Evolutionary conservation across 768 basidiomycete species (phyloP).

Genomic region (Mycena albidolilacea): DNA sequence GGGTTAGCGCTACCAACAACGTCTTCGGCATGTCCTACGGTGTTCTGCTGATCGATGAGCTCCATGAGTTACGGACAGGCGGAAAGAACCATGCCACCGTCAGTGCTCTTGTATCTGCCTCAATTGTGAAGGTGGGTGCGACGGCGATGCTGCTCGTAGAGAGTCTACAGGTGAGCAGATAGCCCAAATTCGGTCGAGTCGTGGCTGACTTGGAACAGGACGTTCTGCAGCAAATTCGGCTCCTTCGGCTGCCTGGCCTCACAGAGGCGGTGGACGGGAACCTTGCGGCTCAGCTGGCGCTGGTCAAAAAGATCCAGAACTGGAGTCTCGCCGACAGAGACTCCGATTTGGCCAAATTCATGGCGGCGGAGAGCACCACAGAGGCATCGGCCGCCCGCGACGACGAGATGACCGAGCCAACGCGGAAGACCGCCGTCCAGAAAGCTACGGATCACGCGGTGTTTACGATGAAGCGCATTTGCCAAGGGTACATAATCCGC

Average conservation of each 20-base stretch:
- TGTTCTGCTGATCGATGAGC: neutral
- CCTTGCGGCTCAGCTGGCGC: neutral
- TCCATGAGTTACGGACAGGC: neutral
- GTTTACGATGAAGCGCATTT: too few relatives aligned
- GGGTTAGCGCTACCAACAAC: too few relatives aligned
- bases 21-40: too few relatives aligned
- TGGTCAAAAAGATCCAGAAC: neutral
- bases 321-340: neutral
- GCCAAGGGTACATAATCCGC: neutral
- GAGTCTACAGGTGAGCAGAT: neutral
- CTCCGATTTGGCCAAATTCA: neutral
- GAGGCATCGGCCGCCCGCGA: neutral
- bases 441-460: neutral
- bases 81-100: neutral
- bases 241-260: neutral
- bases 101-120: neutral
- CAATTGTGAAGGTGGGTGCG: neutral
- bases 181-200: neutral
- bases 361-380: neutral
- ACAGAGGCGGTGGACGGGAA: neutral
- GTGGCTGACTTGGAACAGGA: neutral
- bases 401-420: neutral
- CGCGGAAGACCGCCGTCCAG: neutral
- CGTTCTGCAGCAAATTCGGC: too few relatives aligned
- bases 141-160: neutral